A percentile compares a stretch with the other conserved stretches of the same genome.
Evolutionary conservation across 495 filamentous ascomycete genomes (phyloP).

Genomic region (Aspergillus carlsbadensis): DNA sequence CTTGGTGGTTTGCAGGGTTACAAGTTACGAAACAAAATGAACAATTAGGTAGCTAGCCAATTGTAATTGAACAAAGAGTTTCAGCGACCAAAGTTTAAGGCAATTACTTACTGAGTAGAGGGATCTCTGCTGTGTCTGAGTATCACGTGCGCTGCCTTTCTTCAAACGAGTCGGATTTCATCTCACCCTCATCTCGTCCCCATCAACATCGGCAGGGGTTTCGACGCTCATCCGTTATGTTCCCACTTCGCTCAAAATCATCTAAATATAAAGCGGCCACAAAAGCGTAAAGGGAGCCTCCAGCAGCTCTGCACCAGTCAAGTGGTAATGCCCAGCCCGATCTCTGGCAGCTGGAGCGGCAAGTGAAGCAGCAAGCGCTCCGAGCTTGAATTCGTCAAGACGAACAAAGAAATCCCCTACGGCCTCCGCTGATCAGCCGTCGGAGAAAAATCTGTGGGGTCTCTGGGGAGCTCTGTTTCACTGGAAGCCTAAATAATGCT

Average conservation of each 20-base stretch:
- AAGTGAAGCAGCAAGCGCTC: constrained; percentile 16
- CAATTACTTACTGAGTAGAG: no score
- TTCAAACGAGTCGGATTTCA: background rate
- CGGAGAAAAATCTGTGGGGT: background rate
- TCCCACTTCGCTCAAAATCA: background rate
- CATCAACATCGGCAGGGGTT: background rate
- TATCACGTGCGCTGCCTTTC: background rate
- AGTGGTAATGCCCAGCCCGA: background rate
- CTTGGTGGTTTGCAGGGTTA: no score
- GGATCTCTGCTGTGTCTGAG: no score
- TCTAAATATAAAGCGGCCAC: background rate
- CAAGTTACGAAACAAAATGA: no score
- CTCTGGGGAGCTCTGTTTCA: constrained; percentile 8
- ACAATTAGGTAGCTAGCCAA: no score
- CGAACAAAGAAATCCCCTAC: background rate
- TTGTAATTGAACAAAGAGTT: no score
- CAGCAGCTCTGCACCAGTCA: constrained; percentile 6
- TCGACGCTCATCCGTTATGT: background rate
- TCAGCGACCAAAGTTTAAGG: no score
- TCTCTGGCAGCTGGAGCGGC: constrained; percentile 4
- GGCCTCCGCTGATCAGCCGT: background rate
- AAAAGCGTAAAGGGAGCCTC: background rate
- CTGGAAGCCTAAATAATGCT: constrained; percentile 1
- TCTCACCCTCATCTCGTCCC: background rate
- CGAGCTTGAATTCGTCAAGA: background rate